Evolutionary conservation across 345 rosid genomes (phyloP), one percentile per base, ranked within the genome.

Genomic region (Eucalyptus sp.): DNA sequence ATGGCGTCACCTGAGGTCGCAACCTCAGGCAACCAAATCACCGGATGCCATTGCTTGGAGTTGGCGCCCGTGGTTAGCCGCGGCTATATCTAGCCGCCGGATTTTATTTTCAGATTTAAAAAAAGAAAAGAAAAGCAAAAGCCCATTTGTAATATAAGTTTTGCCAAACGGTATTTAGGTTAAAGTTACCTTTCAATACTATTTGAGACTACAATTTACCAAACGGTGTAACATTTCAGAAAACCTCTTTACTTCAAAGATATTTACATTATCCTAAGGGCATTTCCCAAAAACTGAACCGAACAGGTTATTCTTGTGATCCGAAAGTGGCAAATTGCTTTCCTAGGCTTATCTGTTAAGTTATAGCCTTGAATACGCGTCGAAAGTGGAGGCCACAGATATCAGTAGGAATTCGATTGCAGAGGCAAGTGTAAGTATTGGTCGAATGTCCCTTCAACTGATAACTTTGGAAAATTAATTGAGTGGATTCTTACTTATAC

Each of bases 71-170:
- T n/a, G n/a, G n/a, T n/a, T n/a, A n/a, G n/a, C n/a, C n/a, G 17
- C 3, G 2, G 8, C 41, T 33, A 33, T 2, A 37, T 37, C 41
- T 37, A 1, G 41, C 4, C 4, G 41, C 41, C 4, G 41, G 41
- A 14, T 17, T 51, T 51, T 8, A 51, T 6, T 51, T 51, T 51
- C 0, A 51, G 0, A 51, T 20, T 51, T 33, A 33, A 33, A 17
- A 51, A 51, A 51, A 51, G 2, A 17, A 51, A 1, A 51, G 16
- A 6, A 51, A 51, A 51, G 7, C 7, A 51, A 51, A 50, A 51
- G 8, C 22, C 0, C 0, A 16, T 51, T 51, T 37, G 41, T 37
- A 37, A 37, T 37, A 51, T 1, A 51, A 51, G 0, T 51, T 17
- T 51, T 51, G 20, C 8, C 4, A 51, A 51, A 51, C 6, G 54